Base-by-base conservation (phyloP, 805 yeast species). In the Lipomyces spencermartinsiae region DNA sequence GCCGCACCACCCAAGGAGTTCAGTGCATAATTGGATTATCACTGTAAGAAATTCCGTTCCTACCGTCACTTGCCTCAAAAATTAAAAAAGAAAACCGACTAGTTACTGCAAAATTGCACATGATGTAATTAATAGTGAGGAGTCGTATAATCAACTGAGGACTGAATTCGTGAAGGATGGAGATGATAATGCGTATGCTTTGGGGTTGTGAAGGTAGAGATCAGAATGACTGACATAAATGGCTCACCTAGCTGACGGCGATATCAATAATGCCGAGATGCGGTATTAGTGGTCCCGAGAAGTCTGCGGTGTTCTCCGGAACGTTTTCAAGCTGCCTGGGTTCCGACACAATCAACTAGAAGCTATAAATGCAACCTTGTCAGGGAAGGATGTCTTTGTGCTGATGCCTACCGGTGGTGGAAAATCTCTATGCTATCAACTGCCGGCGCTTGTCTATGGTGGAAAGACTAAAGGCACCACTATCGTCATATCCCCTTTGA, bases 321-420 rank as follows among this genome's bases (percentile, higher is more conserved):
- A 83, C 6, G 84, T 83, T 3, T 95, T 95, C 80, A 85, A 87
- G 39, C 78, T 95, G 43, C 75, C 79, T 3, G 82, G 84, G 1
- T 95, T 95, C 78, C 83, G 99, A 65, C 85, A 87, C 4, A 91
- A 94, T 77, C 99, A 95, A 76, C 79, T 89, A 49, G 95, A 92
- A 64, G 98, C 98, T 0, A 86, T 95, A 5, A 87, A 89, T 74
- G 89, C 97, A 1, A 89, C 84, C 1, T 91, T 37, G 75, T 89
- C 84, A 4, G 97, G 97, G 0, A 83, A 85, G 57, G 99, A 95
- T 77, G 97, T 91, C 0, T 92, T 95, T 80, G 98, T 95, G 1
- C 82, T 95, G 73, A 94, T 95, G 97, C 99, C 99, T 0, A 95
- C 99, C 0, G 99, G 99, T 51, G 99, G 99, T 61, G 99, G 99